Base-by-base conservation (phyloP, 2,329 filamentous ascomycete species). In the Chaetoscypha palmicola region DNA sequence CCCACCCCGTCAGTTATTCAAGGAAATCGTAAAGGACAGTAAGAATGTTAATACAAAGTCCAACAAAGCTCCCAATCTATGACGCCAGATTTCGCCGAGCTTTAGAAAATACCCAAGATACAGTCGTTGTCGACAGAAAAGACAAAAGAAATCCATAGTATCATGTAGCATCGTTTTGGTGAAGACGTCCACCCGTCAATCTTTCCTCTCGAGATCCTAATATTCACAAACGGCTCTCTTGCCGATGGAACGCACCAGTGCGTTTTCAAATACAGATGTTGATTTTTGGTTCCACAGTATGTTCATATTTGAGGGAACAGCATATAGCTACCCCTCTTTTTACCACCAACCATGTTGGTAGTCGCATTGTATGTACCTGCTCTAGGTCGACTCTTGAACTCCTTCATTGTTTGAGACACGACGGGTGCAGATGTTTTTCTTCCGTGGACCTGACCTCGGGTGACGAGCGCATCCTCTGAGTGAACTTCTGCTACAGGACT, bases 381-480 rank as follows among this genome's bases (percentile, higher is more conserved):
- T 41, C 59, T 50, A 4, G 56, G 51, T 36, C 51, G 35, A 2
- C 46, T 50, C 37, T 53, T 58, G 44, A 51, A 53, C 21, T 54
- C 47, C 16, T 31, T 46, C 10, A 44, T 46, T 14, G 38, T 38
- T 12, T 46, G 50, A 28, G 47, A 53, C 17, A 53, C 20, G 20
- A 59, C 38, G 4, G 59, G 59, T 11, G 56, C 59, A 1, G 58
- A 60, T 3, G 48, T 40, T 38, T 61, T 60, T 21, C 59, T 44
- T n/a, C 47, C 57, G 43, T 61, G 59, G 11, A 46, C 24, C 33
- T 46, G 39, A 14, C 24, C 21, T 23, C 39, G 26, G 21, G 8
- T 22, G 21, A 21, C 36, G 16, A 21, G 19, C 23, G 35, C 24
- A 11, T 32, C 41, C 28, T 38, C 22, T 5, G 47, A 20, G 14